Evolutionary conservation across 139 green algal species (phyloP).

Genomic region (Chlorella sp.): DNA sequence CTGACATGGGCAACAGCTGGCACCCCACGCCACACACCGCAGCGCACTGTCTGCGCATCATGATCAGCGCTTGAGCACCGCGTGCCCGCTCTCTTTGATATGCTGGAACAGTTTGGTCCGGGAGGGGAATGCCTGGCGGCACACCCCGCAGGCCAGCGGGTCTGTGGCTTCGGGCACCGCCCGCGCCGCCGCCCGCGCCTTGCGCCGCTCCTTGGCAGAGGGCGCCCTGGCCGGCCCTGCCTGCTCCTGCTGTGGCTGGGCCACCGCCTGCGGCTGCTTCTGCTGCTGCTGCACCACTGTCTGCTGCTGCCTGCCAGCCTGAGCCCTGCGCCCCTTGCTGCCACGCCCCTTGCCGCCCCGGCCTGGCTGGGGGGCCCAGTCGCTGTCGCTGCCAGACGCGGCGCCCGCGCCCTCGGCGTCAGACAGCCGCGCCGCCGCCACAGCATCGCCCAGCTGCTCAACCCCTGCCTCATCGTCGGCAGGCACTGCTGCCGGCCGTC

Average conservation of each 20-base stretch:
- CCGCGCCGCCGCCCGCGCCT: slow-evolving; percentile 29
- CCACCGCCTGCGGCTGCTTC: background rate
- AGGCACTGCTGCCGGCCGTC: background rate
- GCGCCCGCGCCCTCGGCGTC: too few relatives aligned
- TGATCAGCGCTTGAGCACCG: slow-evolving; percentile 38
- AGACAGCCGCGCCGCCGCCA: too few relatives aligned
- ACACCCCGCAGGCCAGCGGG: slow-evolving; percentile 54
- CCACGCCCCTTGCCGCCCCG: background rate
- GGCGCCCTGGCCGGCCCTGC: background rate
- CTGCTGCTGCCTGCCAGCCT: background rate
- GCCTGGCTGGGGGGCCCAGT: background rate
- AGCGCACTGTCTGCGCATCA: too few relatives aligned
- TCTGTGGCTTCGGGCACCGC: background rate
- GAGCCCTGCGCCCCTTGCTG: background rate
- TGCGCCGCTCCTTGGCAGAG: slow-evolving; percentile 24
- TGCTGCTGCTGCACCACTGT: background rate
- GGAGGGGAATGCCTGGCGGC: slow-evolving; percentile 54
- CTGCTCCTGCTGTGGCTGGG: background rate
- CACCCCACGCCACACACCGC: too few relatives aligned
- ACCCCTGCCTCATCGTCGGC: too few relatives aligned
- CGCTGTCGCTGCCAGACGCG: background rate
- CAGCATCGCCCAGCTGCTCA: too few relatives aligned
- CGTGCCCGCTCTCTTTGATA: slow-evolving; percentile 56
- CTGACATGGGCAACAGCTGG: too few relatives aligned
- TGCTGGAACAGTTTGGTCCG: slow-evolving; percentile 79